A percentile compares a stretch with the other conserved stretches of the same genome.
These are phyloP conservation scores for Puccinia novopanici DNA, from an alignment of 1,284 basidiomycete genomes.

Conservation along the genomic window DNA sequence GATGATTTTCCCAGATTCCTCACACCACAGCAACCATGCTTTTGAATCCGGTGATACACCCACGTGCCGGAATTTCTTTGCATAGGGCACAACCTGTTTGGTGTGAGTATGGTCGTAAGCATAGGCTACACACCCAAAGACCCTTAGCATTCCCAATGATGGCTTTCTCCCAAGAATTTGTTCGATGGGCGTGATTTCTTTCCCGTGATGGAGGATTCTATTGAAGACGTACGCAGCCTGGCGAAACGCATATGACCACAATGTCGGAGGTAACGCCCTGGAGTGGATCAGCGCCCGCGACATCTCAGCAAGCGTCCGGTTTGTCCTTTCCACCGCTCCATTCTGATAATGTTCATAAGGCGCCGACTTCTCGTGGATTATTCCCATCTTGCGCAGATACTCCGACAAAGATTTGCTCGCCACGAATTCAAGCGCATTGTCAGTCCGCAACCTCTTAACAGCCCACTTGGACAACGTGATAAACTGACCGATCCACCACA, in stretches of 20 bases:
- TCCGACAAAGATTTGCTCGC: background rate
- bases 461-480: background rate
- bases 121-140: background rate
- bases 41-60: too few relatives aligned
- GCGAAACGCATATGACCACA: background rate
- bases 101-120: too few relatives aligned
- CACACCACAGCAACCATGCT: too few relatives aligned
- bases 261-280: background rate
- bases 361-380: too few relatives aligned
- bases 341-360: too few relatives aligned
- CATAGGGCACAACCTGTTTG: too few relatives aligned
- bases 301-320: too few relatives aligned
- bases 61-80: too few relatives aligned
- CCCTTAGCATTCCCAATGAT: background rate
- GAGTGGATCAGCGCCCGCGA: too few relatives aligned
- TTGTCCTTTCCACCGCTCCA: too few relatives aligned
- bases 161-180: background rate
- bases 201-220: background rate
- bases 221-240: constrained; percentile 1
- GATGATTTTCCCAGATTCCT: too few relatives aligned
- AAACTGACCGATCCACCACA: background rate
- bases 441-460: background rate
- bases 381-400: too few relatives aligned
- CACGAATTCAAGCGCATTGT: background rate
- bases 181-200: background rate